Percentiles rank a stretch among this genome's conserved stretches.
Evolutionary conservation across 805 yeast species (phyloP).

Genomic region (Cyberlindnera mississippiensis): DNA sequence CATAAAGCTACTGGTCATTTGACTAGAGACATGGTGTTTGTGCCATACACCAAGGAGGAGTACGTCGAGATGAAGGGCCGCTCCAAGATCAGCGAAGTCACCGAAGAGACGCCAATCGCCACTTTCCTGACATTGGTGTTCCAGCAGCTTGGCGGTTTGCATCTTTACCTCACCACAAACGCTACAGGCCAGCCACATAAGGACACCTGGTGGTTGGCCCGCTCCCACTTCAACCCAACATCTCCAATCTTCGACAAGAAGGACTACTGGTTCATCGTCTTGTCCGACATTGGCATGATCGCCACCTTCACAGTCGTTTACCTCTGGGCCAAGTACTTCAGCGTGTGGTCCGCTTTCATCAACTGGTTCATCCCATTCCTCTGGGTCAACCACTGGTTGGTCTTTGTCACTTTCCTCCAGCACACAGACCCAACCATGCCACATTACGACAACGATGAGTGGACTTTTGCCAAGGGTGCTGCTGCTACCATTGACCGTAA

Average conservation of each 20-base stretch:
- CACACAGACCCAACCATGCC: conserved; percentile 80
- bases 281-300: conserved; percentile 70
- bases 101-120: conserved; percentile 72
- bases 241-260: conserved; percentile 71
- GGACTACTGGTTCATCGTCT: conserved; percentile 67
- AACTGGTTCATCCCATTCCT: conserved; percentile 76
- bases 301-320: conserved; percentile 49
- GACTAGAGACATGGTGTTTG: conserved; percentile 79
- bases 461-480: conserved; percentile 89
- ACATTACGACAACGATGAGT: conserved; percentile 68
- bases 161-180: conserved; percentile 58
- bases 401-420: conserved; percentile 79
- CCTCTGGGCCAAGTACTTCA: conserved; percentile 58
- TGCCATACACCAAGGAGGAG: conserved; percentile 63
- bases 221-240: conserved; percentile 68
- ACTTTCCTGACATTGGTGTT: conserved; percentile 51
- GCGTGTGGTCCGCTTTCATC: conserved; percentile 56
- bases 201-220: conserved; percentile 42
- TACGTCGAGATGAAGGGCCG: conserved; percentile 34
- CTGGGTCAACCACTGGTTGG: conserved; percentile 87
- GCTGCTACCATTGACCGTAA: conserved; percentile 86
- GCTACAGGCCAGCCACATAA: conserved; percentile 72
- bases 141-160: conserved; percentile 82
- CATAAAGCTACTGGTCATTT: conserved; percentile 88
- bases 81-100: conserved; percentile 36